Percentiles rank a stretch among this genome's conserved stretches.
phyloP scores from a whole-genome alignment of 148 eudicot genomes.

The Salicornia ramosissima region DNA sequence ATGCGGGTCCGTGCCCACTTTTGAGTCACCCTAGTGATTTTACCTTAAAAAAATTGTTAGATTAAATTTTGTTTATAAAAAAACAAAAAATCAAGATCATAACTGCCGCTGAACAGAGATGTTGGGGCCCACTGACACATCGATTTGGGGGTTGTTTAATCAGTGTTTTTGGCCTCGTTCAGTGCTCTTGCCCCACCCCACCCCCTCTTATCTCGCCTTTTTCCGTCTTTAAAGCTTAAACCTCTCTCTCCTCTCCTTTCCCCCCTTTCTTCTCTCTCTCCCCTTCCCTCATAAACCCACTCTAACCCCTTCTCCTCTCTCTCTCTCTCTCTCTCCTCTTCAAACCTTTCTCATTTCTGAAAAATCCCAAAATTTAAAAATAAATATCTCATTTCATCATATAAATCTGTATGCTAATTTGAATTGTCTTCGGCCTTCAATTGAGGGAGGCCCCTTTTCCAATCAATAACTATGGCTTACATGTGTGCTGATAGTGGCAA shows the following conservation, averaged over 20 bases:
- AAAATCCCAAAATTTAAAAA: not conserved
- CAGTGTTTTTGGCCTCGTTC: constrained; percentile 24
- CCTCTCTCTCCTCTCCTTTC: not conserved
- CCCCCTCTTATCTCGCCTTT: not conserved
- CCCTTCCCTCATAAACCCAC: not conserved
- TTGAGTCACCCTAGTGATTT: no score
- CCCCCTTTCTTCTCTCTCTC: not conserved
- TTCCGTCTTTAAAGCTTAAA: not conserved
- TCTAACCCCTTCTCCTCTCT: not conserved
- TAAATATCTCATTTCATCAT: not conserved
- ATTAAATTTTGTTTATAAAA: no score
- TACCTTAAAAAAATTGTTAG: no score
- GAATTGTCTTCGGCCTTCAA: not conserved
- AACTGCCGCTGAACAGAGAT: constrained; percentile 3
- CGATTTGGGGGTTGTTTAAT: constrained; percentile 25
- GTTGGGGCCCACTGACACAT: constrained; percentile 21
- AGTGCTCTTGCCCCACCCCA: not conserved
- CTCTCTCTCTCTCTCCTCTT: not conserved
- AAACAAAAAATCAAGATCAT: not conserved
- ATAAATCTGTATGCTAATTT: not conserved
- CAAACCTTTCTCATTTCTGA: not conserved
- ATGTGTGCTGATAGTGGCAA: constrained; percentile 93
- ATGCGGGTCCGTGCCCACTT: no score
- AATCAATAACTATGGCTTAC: constrained; percentile 46
- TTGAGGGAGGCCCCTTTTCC: not conserved